Conservation (phyloP, 805 yeast species). For the Jamesozyma spencerorum region DNA sequence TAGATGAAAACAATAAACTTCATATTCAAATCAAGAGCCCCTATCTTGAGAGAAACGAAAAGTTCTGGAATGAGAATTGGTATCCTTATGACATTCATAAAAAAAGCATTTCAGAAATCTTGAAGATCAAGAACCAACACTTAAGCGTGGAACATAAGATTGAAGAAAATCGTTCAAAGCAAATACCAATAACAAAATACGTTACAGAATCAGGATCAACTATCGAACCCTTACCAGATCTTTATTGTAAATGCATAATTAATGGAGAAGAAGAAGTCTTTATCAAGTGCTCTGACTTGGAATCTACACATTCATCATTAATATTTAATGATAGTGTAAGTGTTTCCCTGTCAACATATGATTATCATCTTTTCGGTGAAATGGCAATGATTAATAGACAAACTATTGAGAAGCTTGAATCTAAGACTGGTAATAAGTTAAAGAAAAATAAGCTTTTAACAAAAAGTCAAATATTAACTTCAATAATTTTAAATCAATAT, state of each 20-base stretch:
- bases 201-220: conserved; percentile 14
- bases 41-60: conserved; percentile 17
- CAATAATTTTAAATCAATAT: too few relatives aligned
- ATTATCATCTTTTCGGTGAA: conserved; percentile 12
- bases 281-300: conserved; percentile 14
- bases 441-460: too few relatives aligned
- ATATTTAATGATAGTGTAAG: neutral
- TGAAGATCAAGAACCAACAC: too few relatives aligned
- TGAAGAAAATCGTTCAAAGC: neutral
- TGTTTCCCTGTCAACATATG: conserved; percentile 8
- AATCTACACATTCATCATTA: conserved; percentile 6
- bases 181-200: neutral
- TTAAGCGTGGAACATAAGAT: too few relatives aligned
- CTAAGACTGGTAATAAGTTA: too few relatives aligned
- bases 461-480: too few relatives aligned
- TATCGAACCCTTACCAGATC: conserved; percentile 11
- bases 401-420: too few relatives aligned
- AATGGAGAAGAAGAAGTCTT: conserved; percentile 18
- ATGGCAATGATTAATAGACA: neutral
- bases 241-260: conserved; percentile 18
- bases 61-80: conserved; percentile 21
- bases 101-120: neutral
- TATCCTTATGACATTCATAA: neutral
- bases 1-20: conserved; percentile 11
- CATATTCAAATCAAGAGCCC: conserved; percentile 24